phyloP scores from a whole-genome alignment of 768 basidiomycete species.

The Tricholoma sp. region DNA sequence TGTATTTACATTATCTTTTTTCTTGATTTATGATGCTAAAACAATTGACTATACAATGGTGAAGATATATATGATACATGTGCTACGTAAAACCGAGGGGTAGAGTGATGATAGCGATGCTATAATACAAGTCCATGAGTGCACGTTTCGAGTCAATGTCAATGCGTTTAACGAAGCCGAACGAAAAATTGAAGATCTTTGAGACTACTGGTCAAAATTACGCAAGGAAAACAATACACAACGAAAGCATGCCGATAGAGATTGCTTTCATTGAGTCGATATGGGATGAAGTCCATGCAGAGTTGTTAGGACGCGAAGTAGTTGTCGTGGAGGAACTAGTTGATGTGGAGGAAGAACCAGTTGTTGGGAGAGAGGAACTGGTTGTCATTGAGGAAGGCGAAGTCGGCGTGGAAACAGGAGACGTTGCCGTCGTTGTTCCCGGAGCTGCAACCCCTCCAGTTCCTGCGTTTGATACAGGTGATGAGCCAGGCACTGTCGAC shows the following conservation, averaged over 20 bases:
- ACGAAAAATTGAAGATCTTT: neutral
- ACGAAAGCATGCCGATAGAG: conserved; percentile 14
- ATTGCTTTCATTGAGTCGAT: conserved; percentile 10
- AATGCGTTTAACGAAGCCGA: neutral
- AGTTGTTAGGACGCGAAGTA: conserved; percentile 16
- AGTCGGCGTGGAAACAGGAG: neutral
- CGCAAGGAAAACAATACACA: conserved; percentile 14
- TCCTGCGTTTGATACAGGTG: neutral
- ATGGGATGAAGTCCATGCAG: conserved; percentile 21
- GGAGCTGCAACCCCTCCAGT: too few relatives aligned
- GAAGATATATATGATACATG: neutral
- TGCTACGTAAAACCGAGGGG: neutral
- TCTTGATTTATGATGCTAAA: too few relatives aligned
- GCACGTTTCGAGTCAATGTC: neutral
- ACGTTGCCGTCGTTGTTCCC: neutral
- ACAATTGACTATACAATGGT: too few relatives aligned
- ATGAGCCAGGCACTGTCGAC: conserved; percentile 1
- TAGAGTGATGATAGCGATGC: neutral
- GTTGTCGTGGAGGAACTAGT: conserved; percentile 9
- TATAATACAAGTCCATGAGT: neutral
- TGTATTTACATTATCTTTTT: too few relatives aligned
- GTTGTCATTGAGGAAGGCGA: conserved; percentile 5
- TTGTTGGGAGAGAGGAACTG: conserved; percentile 3
- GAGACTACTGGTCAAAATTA: conserved; percentile 4
- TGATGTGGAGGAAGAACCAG: conserved; percentile 9